Evolutionary conservation across 2,329 filamentous ascomycete species (phyloP).

Genomic region (Colletotrichum tofieldiae): DNA sequence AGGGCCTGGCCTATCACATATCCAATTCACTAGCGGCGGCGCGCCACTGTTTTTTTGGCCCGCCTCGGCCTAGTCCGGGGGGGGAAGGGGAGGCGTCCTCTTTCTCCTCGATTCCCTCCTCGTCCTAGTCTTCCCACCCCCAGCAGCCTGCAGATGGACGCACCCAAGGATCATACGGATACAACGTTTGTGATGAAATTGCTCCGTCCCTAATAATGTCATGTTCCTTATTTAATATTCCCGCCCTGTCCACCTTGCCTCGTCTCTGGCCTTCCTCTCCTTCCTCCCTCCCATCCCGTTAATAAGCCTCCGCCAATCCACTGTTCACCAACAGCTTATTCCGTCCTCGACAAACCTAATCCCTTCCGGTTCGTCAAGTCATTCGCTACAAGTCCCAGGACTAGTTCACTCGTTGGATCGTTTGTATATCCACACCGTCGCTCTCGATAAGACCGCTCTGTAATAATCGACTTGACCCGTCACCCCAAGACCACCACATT

Average conservation of each 20-base stretch:
- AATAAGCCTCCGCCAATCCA: conserved; percentile 40
- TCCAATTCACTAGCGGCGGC: conserved; percentile 35
- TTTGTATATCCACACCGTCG: conserved; percentile 4
- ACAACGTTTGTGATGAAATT: conserved; percentile 42
- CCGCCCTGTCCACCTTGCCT: not conserved
- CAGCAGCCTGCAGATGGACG: conserved; percentile 18
- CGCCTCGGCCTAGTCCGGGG: conserved; percentile 35
- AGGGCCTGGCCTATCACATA: conserved; percentile 13
- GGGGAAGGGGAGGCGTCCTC: not conserved
- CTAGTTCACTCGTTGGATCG: conserved; percentile 35
- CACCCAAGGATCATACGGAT: conserved; percentile 31
- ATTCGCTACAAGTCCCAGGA: conserved; percentile 36
- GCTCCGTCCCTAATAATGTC: conserved; percentile 28
- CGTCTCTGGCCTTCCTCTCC: not conserved
- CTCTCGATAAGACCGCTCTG: conserved; percentile 8
- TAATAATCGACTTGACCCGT: conserved; percentile 8
- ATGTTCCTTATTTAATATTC: conserved; percentile 37
- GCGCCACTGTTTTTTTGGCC: conserved; percentile 36
- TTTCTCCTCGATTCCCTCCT: conserved; percentile 30
- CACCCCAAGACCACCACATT: conserved; percentile 9
- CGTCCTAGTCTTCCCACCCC: conserved; percentile 25
- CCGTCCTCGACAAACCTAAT: conserved; percentile 26
- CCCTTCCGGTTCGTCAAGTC: conserved; percentile 34
- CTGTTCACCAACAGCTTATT: conserved; percentile 31
- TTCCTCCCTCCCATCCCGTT: conserved; percentile 31